These are phyloP conservation scores for Penicillium samsonianum DNA, from an alignment of 495 filamentous ascomycete genomes.

Conservation along the genomic window DNA sequence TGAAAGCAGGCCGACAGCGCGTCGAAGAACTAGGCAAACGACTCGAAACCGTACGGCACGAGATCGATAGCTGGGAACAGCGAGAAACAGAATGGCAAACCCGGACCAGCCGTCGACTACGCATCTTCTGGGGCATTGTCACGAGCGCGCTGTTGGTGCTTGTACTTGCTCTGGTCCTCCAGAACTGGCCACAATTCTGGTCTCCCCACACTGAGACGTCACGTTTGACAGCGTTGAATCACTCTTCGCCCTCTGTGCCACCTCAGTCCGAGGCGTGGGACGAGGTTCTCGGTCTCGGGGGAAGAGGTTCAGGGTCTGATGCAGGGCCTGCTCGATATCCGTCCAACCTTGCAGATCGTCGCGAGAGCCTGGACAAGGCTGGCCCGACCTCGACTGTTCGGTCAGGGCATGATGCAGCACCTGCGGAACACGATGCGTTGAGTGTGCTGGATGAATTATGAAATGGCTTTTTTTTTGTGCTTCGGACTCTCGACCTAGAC, in stretches of 20 bases:
- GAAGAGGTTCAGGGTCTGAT: not conserved
- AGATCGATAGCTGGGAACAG: constrained; percentile 71
- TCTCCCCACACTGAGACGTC: not conserved
- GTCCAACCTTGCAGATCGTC: constrained; percentile 25
- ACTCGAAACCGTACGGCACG: constrained; percentile 62
- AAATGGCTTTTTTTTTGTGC: constrained; percentile 10
- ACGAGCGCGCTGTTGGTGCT: constrained; percentile 36
- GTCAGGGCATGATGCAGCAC: constrained; percentile 4
- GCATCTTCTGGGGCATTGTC: constrained; percentile 60
- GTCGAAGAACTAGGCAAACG: constrained; percentile 65
- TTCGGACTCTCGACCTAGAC: not conserved
- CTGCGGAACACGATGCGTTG: constrained; percentile 32
- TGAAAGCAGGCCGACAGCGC: constrained; percentile 61
- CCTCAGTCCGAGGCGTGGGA: constrained; percentile 16
- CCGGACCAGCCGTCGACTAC: constrained; percentile 61
- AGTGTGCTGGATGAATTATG: constrained; percentile 41
- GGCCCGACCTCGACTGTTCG: constrained; percentile 7
- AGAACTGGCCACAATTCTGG: constrained; percentile 26
- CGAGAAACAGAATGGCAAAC: constrained; percentile 74
- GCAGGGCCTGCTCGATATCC: constrained; percentile 21
- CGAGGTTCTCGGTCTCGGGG: not conserved
- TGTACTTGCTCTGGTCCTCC: constrained; percentile 46
- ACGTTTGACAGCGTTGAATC: constrained; percentile 7
- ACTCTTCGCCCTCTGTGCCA: constrained; percentile 1
- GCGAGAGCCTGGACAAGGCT: constrained; percentile 18